phyloP scores from a whole-genome alignment of 148 eudicot genomes.

The Talinum fruticosum region DNA sequence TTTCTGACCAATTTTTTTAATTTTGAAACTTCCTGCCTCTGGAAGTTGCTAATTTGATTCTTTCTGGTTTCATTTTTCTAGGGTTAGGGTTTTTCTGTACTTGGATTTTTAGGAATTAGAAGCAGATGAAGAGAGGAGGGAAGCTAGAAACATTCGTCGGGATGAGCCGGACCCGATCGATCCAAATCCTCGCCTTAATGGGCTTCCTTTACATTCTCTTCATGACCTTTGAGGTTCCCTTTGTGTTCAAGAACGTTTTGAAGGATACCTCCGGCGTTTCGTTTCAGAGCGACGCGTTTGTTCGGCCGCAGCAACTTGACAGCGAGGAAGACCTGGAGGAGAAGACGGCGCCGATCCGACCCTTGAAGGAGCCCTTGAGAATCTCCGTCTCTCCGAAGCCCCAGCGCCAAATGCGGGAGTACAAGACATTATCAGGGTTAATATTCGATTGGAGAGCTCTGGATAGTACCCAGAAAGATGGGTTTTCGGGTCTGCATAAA shows the following conservation, averaged over 20 bases:
- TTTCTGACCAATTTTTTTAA: not conserved
- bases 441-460: constrained; percentile 37
- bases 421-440: constrained; percentile 40
- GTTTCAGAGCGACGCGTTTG: constrained; percentile 33
- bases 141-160: constrained; percentile 49
- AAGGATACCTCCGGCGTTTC: constrained; percentile 30
- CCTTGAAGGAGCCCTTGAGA: constrained; percentile 31
- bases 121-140: constrained; percentile 16
- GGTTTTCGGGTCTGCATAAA: constrained; percentile 48
- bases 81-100: constrained; percentile 25
- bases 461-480: constrained; percentile 32
- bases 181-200: constrained; percentile 45
- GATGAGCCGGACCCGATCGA: constrained; percentile 47
- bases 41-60: not conserved
- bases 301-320: constrained; percentile 32
- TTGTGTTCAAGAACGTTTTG: constrained; percentile 44
- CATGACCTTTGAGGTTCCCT: constrained; percentile 61
- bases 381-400: constrained; percentile 31
- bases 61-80: not conserved
- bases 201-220: constrained; percentile 52
- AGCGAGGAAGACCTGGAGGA: constrained; percentile 55
- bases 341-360: constrained; percentile 50
- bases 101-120: not conserved
- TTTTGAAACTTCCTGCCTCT: not conserved
- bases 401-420: constrained; percentile 33